Base-by-base conservation (phyloP, 129 eudicot species). In the Ambrosia artemisiifolia region DNA sequence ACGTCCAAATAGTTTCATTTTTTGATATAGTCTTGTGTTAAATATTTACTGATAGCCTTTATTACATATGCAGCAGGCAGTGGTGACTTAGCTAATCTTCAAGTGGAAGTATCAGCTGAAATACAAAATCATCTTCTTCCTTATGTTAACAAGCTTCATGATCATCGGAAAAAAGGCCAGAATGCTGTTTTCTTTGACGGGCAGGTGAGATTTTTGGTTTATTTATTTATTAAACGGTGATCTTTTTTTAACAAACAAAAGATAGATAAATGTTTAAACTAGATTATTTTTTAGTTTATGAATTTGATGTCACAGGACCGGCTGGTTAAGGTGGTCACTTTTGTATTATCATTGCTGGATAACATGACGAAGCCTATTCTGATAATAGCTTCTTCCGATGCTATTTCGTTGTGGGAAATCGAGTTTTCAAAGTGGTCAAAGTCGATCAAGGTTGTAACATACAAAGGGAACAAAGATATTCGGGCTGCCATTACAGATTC, bases 71-170 rank as follows among this genome's bases (percentile, higher is more conserved):
- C 51, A 32, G 11, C 38, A 72, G 46, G 42, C 34, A 38, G 7
- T 44, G 67, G 67, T 16, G 76, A 69, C 61, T 54, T 80, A 59
- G 4, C 77, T n/a, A 71, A 80, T 46, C 43, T 80, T 3, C 76
- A 79, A 38, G 19, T 30, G 38, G 72, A 71, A 8, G 44, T 28
- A 14, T 42, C 82, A 38, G 44, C 57, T 65, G 66, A 71, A 6
- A 12, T 11, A 74, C 44, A 34, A 74, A 19, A 67, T 71, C n/a
- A 51, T 57, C 53, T 70, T 24, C 77, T 78, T 71, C 35, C 60
- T 61, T 74, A 80, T 59, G 83, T 80, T 49, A 80, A 80, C 72
- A 73, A 67, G 33, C 83, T 80, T 48, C 76, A 65, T 12, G 79
- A 61, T 18, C 59, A 47, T 50, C 60, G 75, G 83, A 62, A 67